Base-by-base conservation (phyloP, 805 yeast genomes). In the Kurtzmaniella fragi region DNA sequence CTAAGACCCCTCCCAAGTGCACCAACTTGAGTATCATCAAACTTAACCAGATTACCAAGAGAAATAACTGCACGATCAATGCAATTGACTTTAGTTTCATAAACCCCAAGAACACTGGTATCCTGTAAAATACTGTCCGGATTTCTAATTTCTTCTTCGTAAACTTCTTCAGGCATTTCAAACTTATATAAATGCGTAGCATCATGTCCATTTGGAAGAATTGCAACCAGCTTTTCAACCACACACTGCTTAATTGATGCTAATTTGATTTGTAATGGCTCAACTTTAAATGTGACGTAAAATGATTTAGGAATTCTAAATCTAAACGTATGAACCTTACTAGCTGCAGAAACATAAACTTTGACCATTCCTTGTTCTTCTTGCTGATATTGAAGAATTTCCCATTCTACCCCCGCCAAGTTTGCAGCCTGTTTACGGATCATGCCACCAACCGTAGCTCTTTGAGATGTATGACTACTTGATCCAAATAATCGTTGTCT, bases 1-100 rank as follows among this genome's bases (percentile, higher is more conserved):
- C 86, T 89, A 41, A 93, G 64, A 23, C 96, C 95, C 50, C 75
- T 77, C 6, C 97, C 95, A 8, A 95, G 65, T 0, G 89, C 79
- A 7, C 97, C 96, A n/a, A 86, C 75, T 40, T 75, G 70, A 1
- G 78, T 66, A 33, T 82, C 82, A 45, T 80, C 86, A 46, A 90
- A 82, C 12, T 71, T 70, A 15, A 90, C 84, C 12, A 78, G 70
- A 17, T 80, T 70, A 3, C 99, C 98, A 13, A 93, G 63, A 26
- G 82, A 83, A 46, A 93, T 75, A 32, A 88, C 74, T 0, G 88
- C 88, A 35, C 96, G 67, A 43, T 88, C 91, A 3, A 74, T 65
- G 0, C 87, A 59, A 7, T 67, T 70, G 30, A 93, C 69, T 17
- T 85, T 76, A 5, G 88, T 63, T 56, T 93, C 99, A 62, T 84